phyloP scores from a whole-genome alignment of 2,329 filamentous ascomycete species.

The Fusarium tjaetaba region DNA sequence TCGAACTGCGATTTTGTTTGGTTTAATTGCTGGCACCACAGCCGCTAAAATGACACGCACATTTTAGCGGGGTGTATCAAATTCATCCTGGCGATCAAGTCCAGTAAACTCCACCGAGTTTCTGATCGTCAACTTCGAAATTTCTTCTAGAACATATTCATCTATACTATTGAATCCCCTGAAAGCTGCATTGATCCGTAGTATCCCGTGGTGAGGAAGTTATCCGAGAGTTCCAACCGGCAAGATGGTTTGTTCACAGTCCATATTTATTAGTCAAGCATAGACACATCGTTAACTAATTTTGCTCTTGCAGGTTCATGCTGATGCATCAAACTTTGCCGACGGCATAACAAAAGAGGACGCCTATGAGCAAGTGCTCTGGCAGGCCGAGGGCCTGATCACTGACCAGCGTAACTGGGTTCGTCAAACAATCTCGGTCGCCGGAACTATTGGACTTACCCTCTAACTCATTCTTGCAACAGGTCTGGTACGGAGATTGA shows the following conservation, averaged over 20 bases:
- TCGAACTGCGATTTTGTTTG: background rate
- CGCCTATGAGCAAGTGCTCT: conserved; percentile 77
- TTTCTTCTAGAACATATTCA: conserved; percentile 16
- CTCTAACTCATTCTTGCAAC: background rate
- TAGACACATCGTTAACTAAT: background rate
- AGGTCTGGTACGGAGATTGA: conserved; percentile 42
- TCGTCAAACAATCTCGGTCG: conserved; percentile 41
- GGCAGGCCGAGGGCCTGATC: conserved; percentile 75
- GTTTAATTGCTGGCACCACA: conserved; percentile 28
- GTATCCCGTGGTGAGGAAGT: background rate
- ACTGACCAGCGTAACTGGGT: conserved; percentile 84
- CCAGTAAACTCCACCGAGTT: conserved; percentile 25
- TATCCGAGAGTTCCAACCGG: background rate
- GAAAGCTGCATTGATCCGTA: background rate
- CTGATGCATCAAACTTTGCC: conserved; percentile 80
- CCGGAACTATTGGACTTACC: conserved; percentile 25
- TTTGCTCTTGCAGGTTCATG: conserved; percentile 69
- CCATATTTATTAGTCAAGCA: background rate
- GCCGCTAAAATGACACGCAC: conserved; percentile 41
- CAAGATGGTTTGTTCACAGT: conserved; percentile 27
- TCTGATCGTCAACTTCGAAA: conserved; percentile 13
- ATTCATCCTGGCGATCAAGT: conserved; percentile 24
- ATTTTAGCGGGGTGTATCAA: conserved; percentile 32
- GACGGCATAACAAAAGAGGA: conserved; percentile 73
- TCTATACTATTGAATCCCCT: background rate